Evolutionary conservation across 2,329 filamentous ascomycete genomes (phyloP).

Genomic region (Rutstroemia sp.): DNA sequence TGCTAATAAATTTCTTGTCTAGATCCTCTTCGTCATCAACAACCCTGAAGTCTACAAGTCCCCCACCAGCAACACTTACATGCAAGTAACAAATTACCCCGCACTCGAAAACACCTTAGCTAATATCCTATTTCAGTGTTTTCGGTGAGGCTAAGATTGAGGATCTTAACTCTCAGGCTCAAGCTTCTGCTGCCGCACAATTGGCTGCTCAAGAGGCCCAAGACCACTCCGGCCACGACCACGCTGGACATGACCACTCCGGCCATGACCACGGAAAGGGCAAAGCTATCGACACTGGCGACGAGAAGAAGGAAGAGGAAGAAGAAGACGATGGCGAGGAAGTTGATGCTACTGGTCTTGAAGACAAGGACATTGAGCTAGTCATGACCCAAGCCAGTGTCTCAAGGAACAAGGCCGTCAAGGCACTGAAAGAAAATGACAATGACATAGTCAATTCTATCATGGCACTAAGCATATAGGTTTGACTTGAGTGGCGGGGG

Average conservation of each 20-base stretch:
- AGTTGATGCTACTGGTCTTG: slow-evolving; percentile 86
- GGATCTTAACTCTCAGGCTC: slow-evolving; percentile 97
- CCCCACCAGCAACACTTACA: slow-evolving; percentile 98
- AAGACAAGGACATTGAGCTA: slow-evolving; percentile 98
- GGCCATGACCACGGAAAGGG: slow-evolving; percentile 46
- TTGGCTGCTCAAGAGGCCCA: slow-evolving; percentile 65
- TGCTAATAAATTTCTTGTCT: slow-evolving; percentile 14
- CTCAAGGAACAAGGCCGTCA: slow-evolving; percentile 96
- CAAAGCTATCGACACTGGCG: slow-evolving; percentile 56
- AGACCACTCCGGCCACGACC: slow-evolving; percentile 44
- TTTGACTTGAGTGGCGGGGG: slow-evolving; percentile 10
- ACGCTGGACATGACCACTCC: slow-evolving; percentile 58
- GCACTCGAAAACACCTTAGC: slow-evolving; percentile 5
- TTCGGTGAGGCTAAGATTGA: slow-evolving; percentile 99
- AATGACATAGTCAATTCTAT: slow-evolving; percentile 99
- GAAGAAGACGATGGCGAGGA: slow-evolving; percentile 93
- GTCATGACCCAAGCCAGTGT: slow-evolving; percentile 98
- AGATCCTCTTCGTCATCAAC: slow-evolving; percentile 99
- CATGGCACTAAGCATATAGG: slow-evolving; percentile 88
- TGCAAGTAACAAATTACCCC: slow-evolving; percentile 54
- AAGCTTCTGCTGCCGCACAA: slow-evolving; percentile 92
- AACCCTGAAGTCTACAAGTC: slow-evolving; percentile 99
- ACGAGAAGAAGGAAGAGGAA: slow-evolving; percentile 59
- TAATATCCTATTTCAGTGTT: slow-evolving; percentile 53
- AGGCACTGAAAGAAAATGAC: slow-evolving; percentile 97